Evolutionary conservation across 768 basidiomycete genomes (phyloP), one percentile per base, ranked within the genome.

Genomic region (Suillus discolor): DNA sequence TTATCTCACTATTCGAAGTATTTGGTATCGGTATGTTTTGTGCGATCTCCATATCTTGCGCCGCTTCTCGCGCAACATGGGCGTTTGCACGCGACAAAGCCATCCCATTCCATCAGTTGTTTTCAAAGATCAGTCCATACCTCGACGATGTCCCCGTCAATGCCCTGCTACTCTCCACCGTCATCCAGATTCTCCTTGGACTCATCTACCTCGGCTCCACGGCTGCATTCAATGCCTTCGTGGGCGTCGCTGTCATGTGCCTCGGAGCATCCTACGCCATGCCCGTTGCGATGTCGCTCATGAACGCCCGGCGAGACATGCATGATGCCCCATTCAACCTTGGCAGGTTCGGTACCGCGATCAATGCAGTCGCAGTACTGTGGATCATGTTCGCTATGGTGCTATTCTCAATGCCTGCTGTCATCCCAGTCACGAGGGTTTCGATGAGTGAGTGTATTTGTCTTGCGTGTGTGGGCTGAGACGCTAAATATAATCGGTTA

Each of bases 61-160:
- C 88, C 8, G 87, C 89, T 42, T 89, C 88, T 13, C 85, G 89
- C 23, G 85, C 86, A 34, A 89, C 89, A 3, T 90, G 89, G 89
- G 86, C 86, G 49, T 90, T 91, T 72, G 85, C 88, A 0, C 82
- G 89, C 2, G 89, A 90, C 76, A 82, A 82, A 66, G 89, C 86
- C 1, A 85, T 90, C 49, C 89, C 88, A 2, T 81, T 84, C 53
- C 81, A 84, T 42, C 57, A 65, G 16, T 70, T 79, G 64, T 89
- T 89, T 78, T 76, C 83, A 8, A 77, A 76, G 60, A 79, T 90
- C 70, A 79, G 80, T 57, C 73, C 75, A 5, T 68, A 73, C 44
- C 65, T 79, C 12, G 71, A 77, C 41, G 84, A 83, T 68, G 82
- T 89, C 6, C 89, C 89, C 0, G 76, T 89, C 57, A 85, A 88